A percentile compares a stretch with the other conserved stretches of the same genome.
Conservation (phyloP, 768 basidiomycete genomes). For the Mycena olivaceomarginata region DNA sequence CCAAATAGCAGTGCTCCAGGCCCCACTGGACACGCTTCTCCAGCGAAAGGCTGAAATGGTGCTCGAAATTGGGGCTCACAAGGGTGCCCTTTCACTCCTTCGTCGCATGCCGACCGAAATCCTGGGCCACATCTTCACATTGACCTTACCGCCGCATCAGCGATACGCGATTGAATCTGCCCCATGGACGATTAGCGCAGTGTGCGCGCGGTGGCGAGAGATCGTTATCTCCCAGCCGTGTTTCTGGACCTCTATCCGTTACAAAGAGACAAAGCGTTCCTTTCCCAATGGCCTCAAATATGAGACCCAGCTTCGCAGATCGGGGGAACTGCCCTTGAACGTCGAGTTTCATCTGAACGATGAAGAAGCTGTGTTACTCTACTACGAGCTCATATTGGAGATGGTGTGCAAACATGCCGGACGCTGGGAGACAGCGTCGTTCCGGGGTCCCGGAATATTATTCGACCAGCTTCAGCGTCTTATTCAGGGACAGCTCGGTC, state of each 20-base stretch:
- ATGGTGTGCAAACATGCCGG: not conserved
- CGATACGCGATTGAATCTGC: not conserved
- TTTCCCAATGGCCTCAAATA: not conserved
- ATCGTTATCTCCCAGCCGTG: not conserved
- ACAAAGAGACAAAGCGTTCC: too few species aligned
- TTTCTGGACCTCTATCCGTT: slow-evolving; percentile 5
- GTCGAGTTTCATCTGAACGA: not conserved
- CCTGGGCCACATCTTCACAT: slow-evolving; percentile 19
- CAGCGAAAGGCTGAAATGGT: not conserved
- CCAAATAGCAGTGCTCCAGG: not conserved
- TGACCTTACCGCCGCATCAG: not conserved
- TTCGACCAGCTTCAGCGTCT: not conserved
- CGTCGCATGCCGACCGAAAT: slow-evolving; percentile 25
- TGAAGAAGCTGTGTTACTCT: too few species aligned
- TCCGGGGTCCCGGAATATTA: not conserved
- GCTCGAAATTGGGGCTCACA: not conserved
- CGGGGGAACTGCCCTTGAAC: not conserved
- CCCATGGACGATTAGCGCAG: slow-evolving; percentile 15
- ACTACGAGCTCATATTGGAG: not conserved
- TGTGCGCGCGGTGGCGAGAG: slow-evolving; percentile 1
- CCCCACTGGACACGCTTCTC: not conserved
- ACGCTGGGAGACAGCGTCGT: not conserved
- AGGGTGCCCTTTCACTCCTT: slow-evolving; percentile 18
- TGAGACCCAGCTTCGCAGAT: not conserved
- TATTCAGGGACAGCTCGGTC: not conserved